These are phyloP conservation scores for Candida ortonii DNA, from an alignment of 805 yeast species.

Conservation along the genomic window DNA sequence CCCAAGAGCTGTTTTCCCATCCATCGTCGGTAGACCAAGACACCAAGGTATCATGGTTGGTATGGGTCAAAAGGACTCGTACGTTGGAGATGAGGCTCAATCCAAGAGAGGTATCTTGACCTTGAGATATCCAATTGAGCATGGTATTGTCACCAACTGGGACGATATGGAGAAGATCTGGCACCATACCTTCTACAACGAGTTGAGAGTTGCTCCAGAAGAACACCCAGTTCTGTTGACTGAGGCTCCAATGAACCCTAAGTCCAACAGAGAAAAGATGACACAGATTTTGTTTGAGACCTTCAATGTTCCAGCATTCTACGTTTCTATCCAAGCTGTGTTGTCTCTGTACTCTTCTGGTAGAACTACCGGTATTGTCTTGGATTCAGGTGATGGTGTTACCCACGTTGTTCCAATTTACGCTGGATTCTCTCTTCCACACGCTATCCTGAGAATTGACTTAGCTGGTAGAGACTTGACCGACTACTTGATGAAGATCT, in stretches of 20 bases:
- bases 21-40: constrained; percentile 99
- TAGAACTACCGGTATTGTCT: constrained; percentile 99
- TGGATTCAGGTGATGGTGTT: constrained; percentile 99
- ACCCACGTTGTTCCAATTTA: constrained; percentile 99
- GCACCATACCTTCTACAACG: constrained; percentile 99
- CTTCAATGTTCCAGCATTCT: constrained; percentile 98
- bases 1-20: constrained; percentile 99
- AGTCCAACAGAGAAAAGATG: constrained; percentile 99
- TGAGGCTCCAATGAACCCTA: constrained; percentile 99
- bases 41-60: constrained; percentile 99
- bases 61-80: constrained; percentile 99
- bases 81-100: constrained; percentile 99
- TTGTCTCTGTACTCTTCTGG: constrained; percentile 98
- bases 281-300: constrained; percentile 99
- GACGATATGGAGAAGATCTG: constrained; percentile 99
- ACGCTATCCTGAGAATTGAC: constrained; percentile 97
- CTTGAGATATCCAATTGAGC: constrained; percentile 98
- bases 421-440: constrained; percentile 99
- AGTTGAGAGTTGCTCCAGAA: constrained; percentile 99
- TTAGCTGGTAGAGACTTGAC: constrained; percentile 99
- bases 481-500: constrained; percentile 97
- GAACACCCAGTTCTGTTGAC: constrained; percentile 99
- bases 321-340: constrained; percentile 98
- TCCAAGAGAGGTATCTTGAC: constrained; percentile 99
- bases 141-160: constrained; percentile 99